Percentiles rank a stretch among this genome's conserved stretches.
Evolutionary conservation across 768 basidiomycete genomes (phyloP).

Genomic region (Fomitopsis serialis): DNA sequence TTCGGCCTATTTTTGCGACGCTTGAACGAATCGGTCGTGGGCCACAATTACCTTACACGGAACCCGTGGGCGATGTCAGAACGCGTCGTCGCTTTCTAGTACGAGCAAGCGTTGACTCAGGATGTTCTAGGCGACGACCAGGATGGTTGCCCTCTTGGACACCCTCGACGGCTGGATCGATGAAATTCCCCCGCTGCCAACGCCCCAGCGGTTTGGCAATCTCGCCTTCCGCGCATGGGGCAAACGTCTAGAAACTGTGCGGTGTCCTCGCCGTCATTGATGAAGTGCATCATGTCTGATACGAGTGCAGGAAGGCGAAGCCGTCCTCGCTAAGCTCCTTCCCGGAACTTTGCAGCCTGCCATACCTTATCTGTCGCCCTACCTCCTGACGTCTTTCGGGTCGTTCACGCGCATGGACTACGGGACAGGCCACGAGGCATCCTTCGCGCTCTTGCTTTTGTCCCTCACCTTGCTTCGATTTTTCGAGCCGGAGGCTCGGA

Average conservation of each 20-base stretch:
- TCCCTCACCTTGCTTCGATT: constrained; percentile 67
- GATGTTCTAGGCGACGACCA: constrained; percentile 37
- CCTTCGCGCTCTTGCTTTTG: constrained; percentile 76
- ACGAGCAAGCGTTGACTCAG: constrained; percentile 5
- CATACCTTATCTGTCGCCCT: constrained; percentile 68
- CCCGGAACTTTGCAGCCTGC: constrained; percentile 36
- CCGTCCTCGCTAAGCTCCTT: constrained; percentile 45
- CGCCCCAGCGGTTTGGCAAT: constrained; percentile 88
- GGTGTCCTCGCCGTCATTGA: constrained; percentile 9
- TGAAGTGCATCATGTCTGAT: neutral
- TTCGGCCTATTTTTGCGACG: constrained; percentile 72
- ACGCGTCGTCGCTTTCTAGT: neutral
- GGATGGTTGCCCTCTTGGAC: constrained; percentile 53
- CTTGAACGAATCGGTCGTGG: constrained; percentile 74
- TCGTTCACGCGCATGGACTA: constrained; percentile 91
- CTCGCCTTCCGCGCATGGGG: constrained; percentile 88
- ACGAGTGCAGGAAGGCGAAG: constrained; percentile 44
- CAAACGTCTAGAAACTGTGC: constrained; percentile 68
- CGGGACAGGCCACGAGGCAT: constrained; percentile 93
- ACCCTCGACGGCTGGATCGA: constrained; percentile 71
- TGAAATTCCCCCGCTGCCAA: constrained; percentile 67
- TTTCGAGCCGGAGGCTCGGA: constrained; percentile 47
- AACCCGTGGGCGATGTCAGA: constrained; percentile 21
- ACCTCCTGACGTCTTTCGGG: constrained; percentile 81
- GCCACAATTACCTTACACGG: constrained; percentile 44